phyloP scores from a whole-genome alignment of 768 basidiomycete species.

The Cyclocybe cylindracea region DNA sequence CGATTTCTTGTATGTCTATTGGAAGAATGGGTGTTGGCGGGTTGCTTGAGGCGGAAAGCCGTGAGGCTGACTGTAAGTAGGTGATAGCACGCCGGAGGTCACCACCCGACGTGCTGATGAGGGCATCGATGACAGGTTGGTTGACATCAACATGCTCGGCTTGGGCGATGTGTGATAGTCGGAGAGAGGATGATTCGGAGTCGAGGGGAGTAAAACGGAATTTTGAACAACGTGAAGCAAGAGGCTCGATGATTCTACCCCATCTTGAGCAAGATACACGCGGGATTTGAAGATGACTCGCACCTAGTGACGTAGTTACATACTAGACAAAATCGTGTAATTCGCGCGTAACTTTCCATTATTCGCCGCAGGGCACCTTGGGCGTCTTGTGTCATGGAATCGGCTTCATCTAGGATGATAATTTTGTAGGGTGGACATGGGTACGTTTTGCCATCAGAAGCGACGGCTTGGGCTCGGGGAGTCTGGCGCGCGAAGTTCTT shows the following conservation, averaged over 20 bases:
- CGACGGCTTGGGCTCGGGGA: constrained; percentile 70
- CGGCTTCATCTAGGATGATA: constrained; percentile 97
- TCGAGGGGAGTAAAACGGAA: constrained; percentile 97
- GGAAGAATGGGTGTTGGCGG: constrained; percentile 77
- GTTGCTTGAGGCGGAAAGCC: constrained; percentile 73
- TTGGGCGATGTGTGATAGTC: constrained; percentile 79
- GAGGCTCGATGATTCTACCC: constrained; percentile 92
- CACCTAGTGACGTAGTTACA: constrained; percentile 99
- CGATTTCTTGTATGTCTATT: constrained; percentile 91
- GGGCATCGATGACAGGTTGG: constrained; percentile 61
- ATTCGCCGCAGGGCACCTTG: constrained; percentile 96
- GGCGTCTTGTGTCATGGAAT: constrained; percentile 99
- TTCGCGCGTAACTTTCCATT: constrained; percentile 98
- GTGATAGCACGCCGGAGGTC: constrained; percentile 97
- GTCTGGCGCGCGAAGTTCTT: constrained; percentile 96
- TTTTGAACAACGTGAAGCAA: constrained; percentile 98
- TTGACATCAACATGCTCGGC: constrained; percentile 67
- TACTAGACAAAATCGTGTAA: constrained; percentile 96
- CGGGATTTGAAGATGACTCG: constrained; percentile 13
- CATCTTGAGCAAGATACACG: neutral
- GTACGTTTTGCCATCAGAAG: constrained; percentile 82
- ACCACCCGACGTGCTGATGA: constrained; percentile 82
- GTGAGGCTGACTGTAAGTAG: constrained; percentile 93
- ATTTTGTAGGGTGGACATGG: constrained; percentile 99
- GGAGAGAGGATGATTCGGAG: constrained; percentile 65